Evolutionary conservation across 2,329 filamentous ascomycete species (phyloP).

Genomic region (Trichophyton mentagrophytes): DNA sequence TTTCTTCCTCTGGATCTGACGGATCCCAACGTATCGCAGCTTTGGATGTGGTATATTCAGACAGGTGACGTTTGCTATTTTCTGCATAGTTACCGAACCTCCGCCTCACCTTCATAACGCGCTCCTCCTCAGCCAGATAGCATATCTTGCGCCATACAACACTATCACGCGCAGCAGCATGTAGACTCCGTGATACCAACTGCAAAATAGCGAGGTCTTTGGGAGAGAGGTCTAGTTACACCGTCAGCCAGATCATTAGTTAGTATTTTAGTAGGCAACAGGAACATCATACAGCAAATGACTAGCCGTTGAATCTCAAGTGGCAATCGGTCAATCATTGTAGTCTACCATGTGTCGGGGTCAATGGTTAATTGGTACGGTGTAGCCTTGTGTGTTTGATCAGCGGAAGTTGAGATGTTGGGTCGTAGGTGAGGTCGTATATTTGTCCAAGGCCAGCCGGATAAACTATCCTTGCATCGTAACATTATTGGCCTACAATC

Average conservation of each 20-base stretch:
- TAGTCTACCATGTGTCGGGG: neutral
- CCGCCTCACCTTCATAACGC: neutral
- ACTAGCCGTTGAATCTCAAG: constrained; percentile 53
- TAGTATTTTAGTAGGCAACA: neutral
- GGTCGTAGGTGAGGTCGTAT: neutral
- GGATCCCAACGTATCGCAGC: constrained; percentile 55
- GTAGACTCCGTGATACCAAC: constrained; percentile 53
- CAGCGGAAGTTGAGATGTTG: no score
- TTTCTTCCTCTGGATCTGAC: constrained; percentile 54
- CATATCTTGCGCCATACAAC: constrained; percentile 64
- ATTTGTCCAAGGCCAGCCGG: neutral
- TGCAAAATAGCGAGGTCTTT: constrained; percentile 55
- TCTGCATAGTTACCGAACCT: neutral
- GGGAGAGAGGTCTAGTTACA: constrained; percentile 46
- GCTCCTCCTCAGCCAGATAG: constrained; percentile 40
- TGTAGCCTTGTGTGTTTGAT: no score
- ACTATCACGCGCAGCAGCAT: constrained; percentile 58
- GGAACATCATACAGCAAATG: constrained; percentile 42
- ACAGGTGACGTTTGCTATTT: neutral
- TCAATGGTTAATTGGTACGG: neutral
- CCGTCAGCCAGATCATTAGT: neutral
- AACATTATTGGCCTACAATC: no score
- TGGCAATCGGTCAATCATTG: constrained; percentile 44
- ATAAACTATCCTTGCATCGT: no score
- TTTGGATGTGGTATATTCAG: neutral